Evolutionary conservation across 208 protist genomes (phyloP).

Genomic region (Zelonia costaricensis): DNA sequence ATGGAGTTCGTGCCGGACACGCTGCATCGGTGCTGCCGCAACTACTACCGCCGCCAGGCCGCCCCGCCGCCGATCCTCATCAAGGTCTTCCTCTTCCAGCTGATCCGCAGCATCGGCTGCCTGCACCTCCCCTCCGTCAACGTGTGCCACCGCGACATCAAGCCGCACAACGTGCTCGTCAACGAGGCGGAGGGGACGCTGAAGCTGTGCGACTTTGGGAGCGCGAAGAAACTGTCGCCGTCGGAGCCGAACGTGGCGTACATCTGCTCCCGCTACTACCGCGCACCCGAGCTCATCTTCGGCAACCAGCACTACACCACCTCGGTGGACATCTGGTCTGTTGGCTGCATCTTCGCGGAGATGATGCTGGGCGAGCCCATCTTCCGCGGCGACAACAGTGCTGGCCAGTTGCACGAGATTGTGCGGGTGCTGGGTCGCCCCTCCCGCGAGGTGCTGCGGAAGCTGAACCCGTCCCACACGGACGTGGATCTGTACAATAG

Average conservation of each 20-base stretch:
- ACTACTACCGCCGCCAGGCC: slow-evolving; percentile 94
- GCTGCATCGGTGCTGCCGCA: slow-evolving; percentile 93
- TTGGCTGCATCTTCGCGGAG: slow-evolving; percentile 99
- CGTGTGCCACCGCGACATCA: slow-evolving; percentile 98
- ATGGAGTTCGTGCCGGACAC: slow-evolving; percentile 99
- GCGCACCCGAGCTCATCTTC: slow-evolving; percentile 99
- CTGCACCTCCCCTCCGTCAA: slow-evolving; percentile 94
- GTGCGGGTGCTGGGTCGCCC: slow-evolving; percentile 97
- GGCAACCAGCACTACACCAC: slow-evolving; percentile 99
- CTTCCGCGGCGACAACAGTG: slow-evolving; percentile 99
- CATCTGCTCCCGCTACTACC: slow-evolving; percentile 99
- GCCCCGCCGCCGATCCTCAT: slow-evolving; percentile 69
- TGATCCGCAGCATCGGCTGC: slow-evolving; percentile 94
- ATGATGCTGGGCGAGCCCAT: slow-evolving; percentile 99
- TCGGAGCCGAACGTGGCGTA: slow-evolving; percentile 98
- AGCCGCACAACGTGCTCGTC: slow-evolving; percentile 99
- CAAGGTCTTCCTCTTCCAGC: slow-evolving; percentile 87
- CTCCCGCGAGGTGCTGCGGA: slow-evolving; percentile 61
- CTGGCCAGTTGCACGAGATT: slow-evolving; percentile 98
- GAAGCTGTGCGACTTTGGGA: slow-evolving; percentile 98
- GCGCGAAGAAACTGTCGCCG: slow-evolving; percentile 99
- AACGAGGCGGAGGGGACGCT: slow-evolving; percentile 96
- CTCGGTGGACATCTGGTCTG: slow-evolving; percentile 98
- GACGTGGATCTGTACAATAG: slow-evolving; percentile 56
- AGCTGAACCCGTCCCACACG: slow-evolving; percentile 59